Percentiles rank a stretch among this genome's conserved stretches.
Conservation (phyloP, 2,329 filamentous ascomycete genomes). For the Ceratocystis colombiana region DNA sequence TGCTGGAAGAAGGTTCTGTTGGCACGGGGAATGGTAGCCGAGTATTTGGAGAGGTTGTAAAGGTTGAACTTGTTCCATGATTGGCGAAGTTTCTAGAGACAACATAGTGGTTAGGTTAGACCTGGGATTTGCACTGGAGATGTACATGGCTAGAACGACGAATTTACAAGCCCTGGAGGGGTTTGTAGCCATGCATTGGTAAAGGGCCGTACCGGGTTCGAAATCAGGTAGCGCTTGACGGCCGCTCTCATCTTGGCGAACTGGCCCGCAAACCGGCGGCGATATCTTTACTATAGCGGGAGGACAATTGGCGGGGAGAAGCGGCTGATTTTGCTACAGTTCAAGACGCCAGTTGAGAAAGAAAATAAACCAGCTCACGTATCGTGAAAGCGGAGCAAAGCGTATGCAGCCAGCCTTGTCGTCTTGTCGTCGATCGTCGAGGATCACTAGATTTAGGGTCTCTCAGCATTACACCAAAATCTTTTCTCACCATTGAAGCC, state of each 20-base stretch:
- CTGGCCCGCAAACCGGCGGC: constrained; percentile 24
- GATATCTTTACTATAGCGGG: constrained; percentile 16
- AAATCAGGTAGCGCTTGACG: constrained; percentile 27
- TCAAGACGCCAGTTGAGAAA: constrained; percentile 16
- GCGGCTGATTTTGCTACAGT: not conserved
- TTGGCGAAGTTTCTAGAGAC: constrained; percentile 71
- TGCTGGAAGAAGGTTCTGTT: constrained; percentile 83
- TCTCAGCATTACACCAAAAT: constrained; percentile 19
- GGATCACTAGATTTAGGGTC: constrained; percentile 20
- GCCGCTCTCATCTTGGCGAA: constrained; percentile 27
- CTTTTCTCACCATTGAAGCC: constrained; percentile 11
- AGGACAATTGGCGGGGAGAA: constrained; percentile 16
- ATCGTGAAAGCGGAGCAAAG: constrained; percentile 12
- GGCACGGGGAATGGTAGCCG: constrained; percentile 36
- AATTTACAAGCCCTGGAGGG: not conserved
- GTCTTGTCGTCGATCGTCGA: constrained; percentile 18
- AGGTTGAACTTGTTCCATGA: constrained; percentile 98
- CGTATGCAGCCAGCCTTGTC: constrained; percentile 19
- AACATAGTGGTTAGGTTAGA: constrained; percentile 2
- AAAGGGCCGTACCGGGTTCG: constrained; percentile 25
- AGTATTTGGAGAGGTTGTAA: constrained; percentile 64
- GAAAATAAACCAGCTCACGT: constrained; percentile 1
- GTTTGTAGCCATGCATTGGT: constrained; percentile 15
- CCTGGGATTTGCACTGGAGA: not conserved
- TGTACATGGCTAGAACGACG: not conserved